Percentiles rank a stretch among this genome's conserved stretches.
These are phyloP conservation scores for Curvularia spicifera DNA, from an alignment of 2,329 filamentous ascomycete species.

Conservation along the genomic window DNA sequence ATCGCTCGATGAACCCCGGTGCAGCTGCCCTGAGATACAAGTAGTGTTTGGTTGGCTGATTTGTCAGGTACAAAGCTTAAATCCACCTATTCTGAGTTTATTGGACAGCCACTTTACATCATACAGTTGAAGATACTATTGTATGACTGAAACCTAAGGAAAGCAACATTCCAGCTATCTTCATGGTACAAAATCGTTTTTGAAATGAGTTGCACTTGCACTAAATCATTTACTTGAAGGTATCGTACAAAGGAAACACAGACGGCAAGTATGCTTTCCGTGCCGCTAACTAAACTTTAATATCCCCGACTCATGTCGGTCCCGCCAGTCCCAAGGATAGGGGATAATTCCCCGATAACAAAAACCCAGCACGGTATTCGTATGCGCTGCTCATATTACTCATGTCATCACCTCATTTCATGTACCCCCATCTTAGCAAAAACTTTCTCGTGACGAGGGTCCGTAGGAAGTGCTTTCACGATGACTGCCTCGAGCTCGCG, in stretches of 20 bases:
- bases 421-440: conserved; percentile 23
- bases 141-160: neutral
- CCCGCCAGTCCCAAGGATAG: neutral
- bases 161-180: neutral
- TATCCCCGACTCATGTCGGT: neutral
- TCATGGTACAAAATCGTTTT: neutral
- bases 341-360: neutral
- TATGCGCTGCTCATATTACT: neutral
- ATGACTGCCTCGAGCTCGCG: conserved; percentile 40
- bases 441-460: conserved; percentile 41
- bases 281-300: neutral
- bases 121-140: neutral
- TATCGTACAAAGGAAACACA: neutral
- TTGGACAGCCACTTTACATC: neutral
- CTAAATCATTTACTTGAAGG: neutral
- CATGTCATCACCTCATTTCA: neutral
- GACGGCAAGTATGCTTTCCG: neutral
- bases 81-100: neutral
- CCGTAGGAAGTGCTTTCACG: conserved; percentile 29
- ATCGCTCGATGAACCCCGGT: too few relatives aligned
- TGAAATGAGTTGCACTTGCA: neutral
- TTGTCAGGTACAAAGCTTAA: neutral
- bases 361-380: neutral
- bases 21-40: neutral
- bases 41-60: neutral